phyloP scores from a whole-genome alignment of 441 rosid species.

The Populus hybrid region DNA sequence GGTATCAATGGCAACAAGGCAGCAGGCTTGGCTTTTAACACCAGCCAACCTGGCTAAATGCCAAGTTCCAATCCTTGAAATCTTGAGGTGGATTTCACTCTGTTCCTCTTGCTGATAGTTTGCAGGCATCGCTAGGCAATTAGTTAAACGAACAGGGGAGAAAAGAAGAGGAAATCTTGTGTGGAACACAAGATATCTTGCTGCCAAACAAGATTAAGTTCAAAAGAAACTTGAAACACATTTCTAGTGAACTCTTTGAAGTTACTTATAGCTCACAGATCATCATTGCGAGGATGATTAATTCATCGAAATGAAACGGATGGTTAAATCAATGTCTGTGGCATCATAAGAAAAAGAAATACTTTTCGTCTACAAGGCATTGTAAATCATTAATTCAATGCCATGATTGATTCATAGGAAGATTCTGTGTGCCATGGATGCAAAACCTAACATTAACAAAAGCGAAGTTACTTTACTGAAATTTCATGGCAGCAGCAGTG shows the following conservation, averaged over 20 bases:
- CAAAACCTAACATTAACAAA: conserved; percentile 14
- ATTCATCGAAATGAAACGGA: neutral
- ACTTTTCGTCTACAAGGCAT: neutral
- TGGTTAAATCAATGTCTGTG: neutral
- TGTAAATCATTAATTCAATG: conserved; percentile 2
- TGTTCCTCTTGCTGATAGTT: too few species aligned
- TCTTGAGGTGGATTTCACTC: neutral
- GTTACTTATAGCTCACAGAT: neutral
- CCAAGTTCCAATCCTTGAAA: neutral
- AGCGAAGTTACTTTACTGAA: conserved; percentile 20
- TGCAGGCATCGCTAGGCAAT: too few species aligned
- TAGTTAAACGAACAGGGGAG: neutral
- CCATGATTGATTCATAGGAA: conserved; percentile 2
- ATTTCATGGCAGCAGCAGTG: conserved; percentile 10
- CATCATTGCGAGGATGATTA: neutral
- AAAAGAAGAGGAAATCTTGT: too few species aligned
- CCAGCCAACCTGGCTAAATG: neutral
- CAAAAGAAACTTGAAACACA: too few species aligned
- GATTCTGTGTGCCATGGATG: neutral
- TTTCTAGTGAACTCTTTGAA: neutral
- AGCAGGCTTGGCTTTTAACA: neutral
- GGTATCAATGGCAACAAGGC: conserved; percentile 1
- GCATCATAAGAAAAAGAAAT: neutral
- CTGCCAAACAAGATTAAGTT: too few species aligned
- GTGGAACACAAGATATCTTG: too few species aligned